Conservation (phyloP, 163 green algal species). For the Chlamydomonas reinhardtii region DNA sequence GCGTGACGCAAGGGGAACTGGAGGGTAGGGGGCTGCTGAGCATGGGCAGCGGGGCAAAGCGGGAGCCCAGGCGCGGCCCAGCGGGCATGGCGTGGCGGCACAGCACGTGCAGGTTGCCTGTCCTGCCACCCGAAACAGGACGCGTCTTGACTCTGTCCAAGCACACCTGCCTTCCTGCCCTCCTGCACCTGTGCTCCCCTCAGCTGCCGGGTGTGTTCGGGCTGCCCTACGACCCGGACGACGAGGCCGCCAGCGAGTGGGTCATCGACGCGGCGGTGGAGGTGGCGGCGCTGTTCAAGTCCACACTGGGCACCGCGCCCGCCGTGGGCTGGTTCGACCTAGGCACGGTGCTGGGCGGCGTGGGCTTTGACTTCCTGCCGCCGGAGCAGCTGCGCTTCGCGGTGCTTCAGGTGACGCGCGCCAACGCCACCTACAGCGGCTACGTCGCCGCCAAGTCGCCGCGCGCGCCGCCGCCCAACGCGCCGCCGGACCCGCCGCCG, state of each 20-base stretch:
- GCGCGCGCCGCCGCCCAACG: neutral
- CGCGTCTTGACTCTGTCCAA: no score
- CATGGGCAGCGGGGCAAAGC: no score
- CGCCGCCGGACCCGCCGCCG: neutral
- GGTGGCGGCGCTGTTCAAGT: neutral
- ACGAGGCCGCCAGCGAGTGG: slow-evolving; percentile 1
- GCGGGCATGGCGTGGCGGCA: no score
- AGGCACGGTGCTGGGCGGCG: neutral
- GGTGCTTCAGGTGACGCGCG: neutral
- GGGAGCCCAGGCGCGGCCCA: no score
- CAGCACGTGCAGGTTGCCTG: no score
- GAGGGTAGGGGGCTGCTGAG: no score
- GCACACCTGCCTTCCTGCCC: no score
- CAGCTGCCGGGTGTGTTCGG: neutral
- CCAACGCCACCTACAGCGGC: slow-evolving; percentile 18
- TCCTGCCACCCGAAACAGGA: no score
- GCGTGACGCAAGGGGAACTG: no score
- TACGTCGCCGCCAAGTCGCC: neutral
- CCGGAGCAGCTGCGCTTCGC: slow-evolving; percentile 6
- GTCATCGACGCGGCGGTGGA: neutral
- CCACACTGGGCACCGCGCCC: neutral
- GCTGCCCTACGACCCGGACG: neutral
- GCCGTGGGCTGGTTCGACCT: slow-evolving; percentile 17
- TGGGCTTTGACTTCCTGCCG: neutral
- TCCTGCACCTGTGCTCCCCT: no score